Evolutionary conservation across 352 stramenopile genomes (phyloP).

Genomic region (Salisapilia sapeloensis): DNA sequence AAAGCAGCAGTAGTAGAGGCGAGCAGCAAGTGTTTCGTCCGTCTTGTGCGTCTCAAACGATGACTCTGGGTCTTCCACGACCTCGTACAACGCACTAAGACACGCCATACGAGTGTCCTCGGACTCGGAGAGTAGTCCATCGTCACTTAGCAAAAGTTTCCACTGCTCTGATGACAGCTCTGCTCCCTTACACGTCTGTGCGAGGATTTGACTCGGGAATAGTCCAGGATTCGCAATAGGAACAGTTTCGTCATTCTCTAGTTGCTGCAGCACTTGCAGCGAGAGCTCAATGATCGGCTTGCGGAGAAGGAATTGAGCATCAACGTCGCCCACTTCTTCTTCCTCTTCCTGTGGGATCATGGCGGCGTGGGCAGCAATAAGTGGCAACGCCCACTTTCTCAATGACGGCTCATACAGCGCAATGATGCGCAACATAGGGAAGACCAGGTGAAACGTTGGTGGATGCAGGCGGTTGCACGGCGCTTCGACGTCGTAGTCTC

Average conservation of each 20-base stretch:
- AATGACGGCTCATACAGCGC: constrained; percentile 27
- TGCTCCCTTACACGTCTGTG: constrained; percentile 33
- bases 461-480: constrained; percentile 50
- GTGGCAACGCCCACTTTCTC: constrained; percentile 45
- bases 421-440: constrained; percentile 45
- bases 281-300: constrained; percentile 57
- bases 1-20: constrained; percentile 49
- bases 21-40: constrained; percentile 23
- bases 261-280: constrained; percentile 39
- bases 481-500: constrained; percentile 47
- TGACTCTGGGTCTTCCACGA: constrained; percentile 30
- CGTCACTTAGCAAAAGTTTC: constrained; percentile 44
- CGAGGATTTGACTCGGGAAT: constrained; percentile 26
- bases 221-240: constrained; percentile 56
- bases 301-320: constrained; percentile 49
- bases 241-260: constrained; percentile 19
- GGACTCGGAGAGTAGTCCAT: constrained; percentile 47
- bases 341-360: constrained; percentile 82
- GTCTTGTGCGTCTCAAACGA: constrained; percentile 16
- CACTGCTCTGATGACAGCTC: constrained; percentile 42
- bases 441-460: constrained; percentile 62
- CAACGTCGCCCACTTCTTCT: constrained; percentile 73
- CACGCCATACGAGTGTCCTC: constrained; percentile 29
- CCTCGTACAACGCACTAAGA: constrained; percentile 38
- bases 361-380: constrained; percentile 61